Evolutionary conservation across 306 rosid genomes (phyloP).

Genomic region (Corylus americana): DNA sequence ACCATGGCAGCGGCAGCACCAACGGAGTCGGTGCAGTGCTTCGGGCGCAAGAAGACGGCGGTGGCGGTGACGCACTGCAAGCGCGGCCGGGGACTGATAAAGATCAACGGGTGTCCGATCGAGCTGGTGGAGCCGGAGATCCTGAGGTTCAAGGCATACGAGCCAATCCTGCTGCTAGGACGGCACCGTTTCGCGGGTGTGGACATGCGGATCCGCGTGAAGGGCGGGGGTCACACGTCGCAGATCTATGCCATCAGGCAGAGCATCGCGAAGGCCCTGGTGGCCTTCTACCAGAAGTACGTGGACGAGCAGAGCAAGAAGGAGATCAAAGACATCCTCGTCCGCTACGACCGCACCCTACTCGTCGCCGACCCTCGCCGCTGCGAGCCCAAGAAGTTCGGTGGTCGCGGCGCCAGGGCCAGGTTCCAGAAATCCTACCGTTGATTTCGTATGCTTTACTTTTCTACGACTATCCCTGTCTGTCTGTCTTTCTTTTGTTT

Average conservation of each 20-base stretch:
- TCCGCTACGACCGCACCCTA: slow-evolving; percentile 46
- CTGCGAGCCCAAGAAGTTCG: slow-evolving; percentile 64
- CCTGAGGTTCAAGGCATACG: slow-evolving; percentile 53
- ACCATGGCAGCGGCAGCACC: slow-evolving; percentile 36
- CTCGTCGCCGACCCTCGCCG: slow-evolving; percentile 58
- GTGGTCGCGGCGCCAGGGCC: slow-evolving; percentile 60
- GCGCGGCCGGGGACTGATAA: slow-evolving; percentile 49
- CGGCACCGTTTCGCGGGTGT: slow-evolving; percentile 52
- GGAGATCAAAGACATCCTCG: slow-evolving; percentile 54
- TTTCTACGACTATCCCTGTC: background rate
- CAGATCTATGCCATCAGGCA: slow-evolving; percentile 61
- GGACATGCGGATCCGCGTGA: slow-evolving; percentile 55
- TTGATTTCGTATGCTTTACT: slow-evolving; percentile 19
- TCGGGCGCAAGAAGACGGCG: slow-evolving; percentile 57
- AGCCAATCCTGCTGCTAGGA: slow-evolving; percentile 52
- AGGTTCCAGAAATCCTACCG: slow-evolving; percentile 65
- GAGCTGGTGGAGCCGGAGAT: slow-evolving; percentile 57
- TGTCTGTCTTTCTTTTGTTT: background rate
- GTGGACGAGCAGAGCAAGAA: slow-evolving; percentile 59
- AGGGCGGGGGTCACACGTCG: slow-evolving; percentile 55
- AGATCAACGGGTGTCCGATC: slow-evolving; percentile 59
- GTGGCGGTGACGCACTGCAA: slow-evolving; percentile 61
- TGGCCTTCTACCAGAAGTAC: slow-evolving; percentile 51
- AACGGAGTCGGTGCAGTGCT: slow-evolving; percentile 46
- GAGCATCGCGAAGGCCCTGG: slow-evolving; percentile 61